Evolutionary conservation across 306 rosid genomes (phyloP).

Genomic region (Prunus padus): DNA sequence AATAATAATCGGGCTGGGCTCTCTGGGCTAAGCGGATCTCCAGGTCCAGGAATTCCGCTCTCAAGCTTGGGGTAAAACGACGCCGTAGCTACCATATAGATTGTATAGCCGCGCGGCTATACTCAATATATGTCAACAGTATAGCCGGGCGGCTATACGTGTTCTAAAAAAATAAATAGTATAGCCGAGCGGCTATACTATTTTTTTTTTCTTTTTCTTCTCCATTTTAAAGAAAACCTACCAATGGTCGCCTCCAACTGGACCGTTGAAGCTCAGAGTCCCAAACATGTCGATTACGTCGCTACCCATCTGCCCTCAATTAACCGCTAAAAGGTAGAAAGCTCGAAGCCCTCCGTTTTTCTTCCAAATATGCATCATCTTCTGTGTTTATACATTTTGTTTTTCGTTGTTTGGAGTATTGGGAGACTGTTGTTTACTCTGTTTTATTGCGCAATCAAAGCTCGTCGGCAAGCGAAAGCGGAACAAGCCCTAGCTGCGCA

Average conservation of each 20-base stretch:
- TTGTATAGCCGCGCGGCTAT: no score
- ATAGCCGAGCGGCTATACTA: no score
- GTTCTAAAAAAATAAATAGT: no score
- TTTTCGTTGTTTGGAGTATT: no score
- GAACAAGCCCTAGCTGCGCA: constrained; percentile 29
- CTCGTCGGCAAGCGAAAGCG: constrained; percentile 26
- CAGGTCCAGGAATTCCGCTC: no score
- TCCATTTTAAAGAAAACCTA: no score
- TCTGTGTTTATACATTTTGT: background rate
- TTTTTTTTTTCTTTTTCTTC: no score
- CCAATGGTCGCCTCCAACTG: background rate
- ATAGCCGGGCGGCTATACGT: no score
- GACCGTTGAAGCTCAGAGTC: background rate
- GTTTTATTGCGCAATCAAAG: constrained; percentile 24
- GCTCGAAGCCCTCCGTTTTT: background rate
- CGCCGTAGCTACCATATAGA: no score
- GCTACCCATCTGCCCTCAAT: constrained; percentile 20
- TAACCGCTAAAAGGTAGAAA: constrained; percentile 34
- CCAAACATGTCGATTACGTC: constrained; percentile 16
- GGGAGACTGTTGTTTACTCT: background rate
- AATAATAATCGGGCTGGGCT: background rate
- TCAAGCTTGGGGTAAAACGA: no score
- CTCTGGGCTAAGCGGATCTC: no score
- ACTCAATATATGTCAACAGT: no score
- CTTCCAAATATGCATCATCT: background rate